A percentile compares a stretch with the other conserved stretches of the same genome.
These are phyloP conservation scores for Talaromyces sp. DNA, from an alignment of 2,329 filamentous ascomycete species.

Conservation along the genomic window DNA sequence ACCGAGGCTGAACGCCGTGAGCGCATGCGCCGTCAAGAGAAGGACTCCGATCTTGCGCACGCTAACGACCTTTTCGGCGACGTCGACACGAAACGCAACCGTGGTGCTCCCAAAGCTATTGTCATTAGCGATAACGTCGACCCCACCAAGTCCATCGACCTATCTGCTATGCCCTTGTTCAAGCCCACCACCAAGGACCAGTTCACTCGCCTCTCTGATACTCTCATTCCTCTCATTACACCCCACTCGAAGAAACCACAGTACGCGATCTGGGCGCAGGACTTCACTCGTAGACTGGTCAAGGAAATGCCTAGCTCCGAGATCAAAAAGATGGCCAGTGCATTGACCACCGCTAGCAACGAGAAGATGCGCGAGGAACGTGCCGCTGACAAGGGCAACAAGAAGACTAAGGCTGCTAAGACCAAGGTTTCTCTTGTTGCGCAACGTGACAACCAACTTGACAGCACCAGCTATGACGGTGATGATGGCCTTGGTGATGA, in stretches of 20 bases:
- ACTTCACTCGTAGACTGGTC: slow-evolving; percentile 83
- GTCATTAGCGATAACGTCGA: slow-evolving; percentile 70
- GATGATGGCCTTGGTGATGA: slow-evolving; percentile 77
- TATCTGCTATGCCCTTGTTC: slow-evolving; percentile 79
- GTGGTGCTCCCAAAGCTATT: slow-evolving; percentile 64
- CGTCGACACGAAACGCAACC: slow-evolving; percentile 68
- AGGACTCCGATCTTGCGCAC: slow-evolving; percentile 85
- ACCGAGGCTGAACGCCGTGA: slow-evolving; percentile 73
- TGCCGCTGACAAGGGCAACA: slow-evolving; percentile 85
- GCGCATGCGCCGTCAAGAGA: slow-evolving; percentile 75
- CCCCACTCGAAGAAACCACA: slow-evolving; percentile 83
- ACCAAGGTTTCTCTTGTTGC: slow-evolving; percentile 81
- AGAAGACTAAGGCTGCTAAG: slow-evolving; percentile 97
- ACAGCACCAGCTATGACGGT: slow-evolving; percentile 78
- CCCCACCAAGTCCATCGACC: slow-evolving; percentile 77
- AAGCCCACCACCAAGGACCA: slow-evolving; percentile 85
- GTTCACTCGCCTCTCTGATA: slow-evolving; percentile 77
- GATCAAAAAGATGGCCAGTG: slow-evolving; percentile 93
- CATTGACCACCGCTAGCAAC: slow-evolving; percentile 85
- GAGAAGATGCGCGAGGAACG: slow-evolving; percentile 99
- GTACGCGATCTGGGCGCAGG: slow-evolving; percentile 86
- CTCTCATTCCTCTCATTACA: slow-evolving; percentile 75
- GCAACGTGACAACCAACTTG: slow-evolving; percentile 61
- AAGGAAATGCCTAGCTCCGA: slow-evolving; percentile 89
- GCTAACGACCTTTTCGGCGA: slow-evolving; percentile 88